Base-by-base conservation (phyloP, 495 filamentous ascomycete genomes). In the Daldinia caldariorum region DNA sequence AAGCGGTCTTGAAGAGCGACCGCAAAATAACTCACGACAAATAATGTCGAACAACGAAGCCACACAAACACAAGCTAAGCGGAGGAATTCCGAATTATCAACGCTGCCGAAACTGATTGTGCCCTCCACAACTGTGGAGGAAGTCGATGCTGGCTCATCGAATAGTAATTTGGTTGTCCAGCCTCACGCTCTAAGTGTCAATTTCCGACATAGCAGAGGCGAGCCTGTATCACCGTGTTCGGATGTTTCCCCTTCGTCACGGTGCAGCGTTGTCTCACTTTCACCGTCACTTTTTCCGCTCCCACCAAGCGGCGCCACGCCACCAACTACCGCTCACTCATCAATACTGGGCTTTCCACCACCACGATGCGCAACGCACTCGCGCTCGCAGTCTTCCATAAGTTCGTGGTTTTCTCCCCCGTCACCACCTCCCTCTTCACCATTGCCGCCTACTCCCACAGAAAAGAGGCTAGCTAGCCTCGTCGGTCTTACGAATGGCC, bases 211-310 rank as follows among this genome's bases (percentile, higher is more conserved):
- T 38, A 16, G 18, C 57, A 67, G 35, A 37, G 57, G 63, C 34
- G 65, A 68, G 18, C 43, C 43, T 31, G 61, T 72, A 53, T 68
- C 70, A 22, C 69, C 69, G 3, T 50, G 37, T 16, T 72, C 69
- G 6, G 70, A 61, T 18, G 13, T 54, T 20, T 54, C 65, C 35
- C 56, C 31, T 14, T 45, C 64, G 8, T 68, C 70, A 8, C 57
- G 60, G 18, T 65, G 56, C 53, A 72, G 70, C 31, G 43, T 68
- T 26, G 57, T 72, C 18, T 72, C 70, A 16, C 70, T 72, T 45
- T 72, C 70, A 22, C 70, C 70, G 4, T 72, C 70, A 35, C 70
- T 72, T 41, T 72, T 72, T 53, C 70, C 70, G 31, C 57, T 72
- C 50, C 70, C 70, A 29, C 67, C 67, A 31, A 62, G 57, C 26